Evolutionary conservation across 2,329 filamentous ascomycete species (phyloP).

Genomic region (Penicillium hesseltinei): DNA sequence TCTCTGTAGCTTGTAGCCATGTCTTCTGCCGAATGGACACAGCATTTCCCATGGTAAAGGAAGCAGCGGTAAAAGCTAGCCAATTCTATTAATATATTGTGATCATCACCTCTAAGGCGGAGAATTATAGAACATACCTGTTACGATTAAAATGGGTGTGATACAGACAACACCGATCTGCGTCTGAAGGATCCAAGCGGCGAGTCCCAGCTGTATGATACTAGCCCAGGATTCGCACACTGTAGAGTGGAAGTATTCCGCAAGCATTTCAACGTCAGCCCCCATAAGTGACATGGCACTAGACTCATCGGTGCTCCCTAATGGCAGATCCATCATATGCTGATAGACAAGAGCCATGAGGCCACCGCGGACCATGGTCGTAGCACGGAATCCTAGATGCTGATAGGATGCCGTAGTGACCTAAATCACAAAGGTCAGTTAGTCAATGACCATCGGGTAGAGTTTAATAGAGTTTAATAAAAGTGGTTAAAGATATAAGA

Average conservation of each 20-base stretch:
- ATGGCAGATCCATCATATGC: constrained; percentile 22
- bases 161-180: constrained; percentile 35
- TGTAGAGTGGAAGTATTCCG: constrained; percentile 24
- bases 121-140: too few relatives aligned
- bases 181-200: constrained; percentile 31
- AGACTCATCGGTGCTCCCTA: constrained; percentile 21
- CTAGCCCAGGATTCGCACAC: constrained; percentile 35
- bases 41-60: constrained; percentile 18
- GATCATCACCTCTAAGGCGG: too few relatives aligned
- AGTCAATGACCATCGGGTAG: too few relatives aligned
- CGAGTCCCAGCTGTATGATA: constrained; percentile 36
- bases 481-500: too few relatives aligned
- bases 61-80: constrained; percentile 4
- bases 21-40: constrained; percentile 28
- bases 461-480: too few relatives aligned
- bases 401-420: neutral
- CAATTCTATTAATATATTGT: too few relatives aligned
- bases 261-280: constrained; percentile 24
- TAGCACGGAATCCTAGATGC: constrained; percentile 15
- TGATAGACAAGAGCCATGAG: constrained; percentile 19
- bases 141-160: constrained; percentile 24
- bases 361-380: constrained; percentile 22
- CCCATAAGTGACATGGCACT: constrained; percentile 25
- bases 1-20: constrained; percentile 46
- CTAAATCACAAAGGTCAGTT: too few relatives aligned